Evolutionary conservation across 148 eudicot species (phyloP), one percentile per base, ranked within the genome.

Genomic region (Spergularia marina): DNA sequence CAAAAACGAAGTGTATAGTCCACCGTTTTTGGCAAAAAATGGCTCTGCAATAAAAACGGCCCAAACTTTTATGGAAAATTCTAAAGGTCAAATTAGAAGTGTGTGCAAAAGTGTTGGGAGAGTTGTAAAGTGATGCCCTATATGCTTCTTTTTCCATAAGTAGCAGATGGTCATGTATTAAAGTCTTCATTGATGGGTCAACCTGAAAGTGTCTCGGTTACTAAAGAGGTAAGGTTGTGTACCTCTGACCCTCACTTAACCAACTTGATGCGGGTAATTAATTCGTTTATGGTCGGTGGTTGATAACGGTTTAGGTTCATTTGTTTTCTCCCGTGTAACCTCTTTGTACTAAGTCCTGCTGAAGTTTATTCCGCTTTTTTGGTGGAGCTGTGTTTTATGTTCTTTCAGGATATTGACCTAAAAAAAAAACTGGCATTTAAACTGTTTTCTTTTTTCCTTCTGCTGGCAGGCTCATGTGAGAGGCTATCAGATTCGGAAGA

Each of bases 401-500:
- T 69, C 59, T 14, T 53, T 67, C 71, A 5, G 4, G 25, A 49
- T 51, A 68, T 68, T 51, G 34, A 12, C 71, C 23, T n/a, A n/a
- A n/a, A 1, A 14, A 21, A 49, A 23, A 68, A 11, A 70, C 60
- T 51, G 25, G 12, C 30, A 20, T 70, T 20, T 53, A 23, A 39
- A 34, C 36, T 16, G 11, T 67, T 40, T 44, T 44, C 25, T 16
- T 81, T 81, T 66, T 3, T 3, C 36, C 56, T 78, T 82, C 47
- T 71, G 20, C 76, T 83, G 78, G 78, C 90, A 95, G 98, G 97
- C 98, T 80, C 96, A 95, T 84, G 86, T 92, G 36, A 87, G 98
- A 85, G 98, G 98, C 55, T 87, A 95, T 76, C 97, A 85, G 77
- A 94, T 87, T 18, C 86, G 97, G 82, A 95, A 90, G 81, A 82